Base-by-base conservation (phyloP, 108 stramenopile genomes). In the Thalassiosira profunda region DNA sequence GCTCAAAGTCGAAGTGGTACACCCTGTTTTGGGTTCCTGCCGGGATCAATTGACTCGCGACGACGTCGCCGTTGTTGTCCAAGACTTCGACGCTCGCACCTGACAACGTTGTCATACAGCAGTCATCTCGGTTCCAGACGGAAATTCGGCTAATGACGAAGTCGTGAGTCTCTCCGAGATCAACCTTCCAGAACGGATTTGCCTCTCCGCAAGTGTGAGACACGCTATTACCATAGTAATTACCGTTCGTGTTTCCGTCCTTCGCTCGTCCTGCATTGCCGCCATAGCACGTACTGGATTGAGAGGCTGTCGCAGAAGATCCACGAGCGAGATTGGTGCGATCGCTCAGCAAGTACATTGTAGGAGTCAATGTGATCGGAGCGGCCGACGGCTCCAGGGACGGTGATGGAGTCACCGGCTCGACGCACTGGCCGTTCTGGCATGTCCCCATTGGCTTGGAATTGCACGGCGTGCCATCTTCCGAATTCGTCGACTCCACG, bases 211-310 rank as follows among this genome's bases (percentile, higher is more conserved):
- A 47, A 18, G 46, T 47, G 6, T 47, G 46, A 23, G 2, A 10
- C 9, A 47, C 46, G 7, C 24, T 25, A 25, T 21, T 46, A 60
- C 21, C 15, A 5, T 1, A 12, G 46, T 46, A 60, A 0, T 1
- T 60, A 8, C 44, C 12, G 48, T 47, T 20, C 0, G 59, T 60
- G 42, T 60, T 60, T 5, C 59, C 59, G 42, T 60, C 59, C 25
- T 48, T 60, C 21, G 59, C 59, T 10, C 59, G 59, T 43, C 41
- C 48, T 15, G 59, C 45, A 15, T 35, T 46, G 15, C 30, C 59
- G 15, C 59, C 59, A 24, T 24, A 37, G 17, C 57, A 58, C 41
- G 57, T 58, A 38, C 29, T 58, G 57, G 20, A 23, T 38, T 58
- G 57, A n/a, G n/a, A n/a, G n/a, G n/a, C n/a, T 23, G 57, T 42